These are phyloP conservation scores for Coccomyxa sp. DNA, from an alignment of 139 green algal genomes.

Conservation along the genomic window DNA sequence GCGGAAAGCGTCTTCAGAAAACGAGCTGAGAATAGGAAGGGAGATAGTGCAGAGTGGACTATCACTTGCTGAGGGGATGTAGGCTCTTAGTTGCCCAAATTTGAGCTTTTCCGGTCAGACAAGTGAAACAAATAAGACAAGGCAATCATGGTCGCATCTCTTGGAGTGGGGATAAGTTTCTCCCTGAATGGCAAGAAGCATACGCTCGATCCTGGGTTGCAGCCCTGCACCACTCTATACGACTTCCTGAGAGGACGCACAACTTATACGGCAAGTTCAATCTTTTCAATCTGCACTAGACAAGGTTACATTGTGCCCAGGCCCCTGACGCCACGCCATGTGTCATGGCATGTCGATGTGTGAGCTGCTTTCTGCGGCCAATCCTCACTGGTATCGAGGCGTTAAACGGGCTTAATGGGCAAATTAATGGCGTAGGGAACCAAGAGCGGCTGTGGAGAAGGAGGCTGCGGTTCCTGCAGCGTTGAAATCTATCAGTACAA, in stretches of 20 bases:
- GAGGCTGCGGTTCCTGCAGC: conserved; percentile 62
- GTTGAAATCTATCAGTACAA: conserved; percentile 29
- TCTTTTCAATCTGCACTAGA: not conserved
- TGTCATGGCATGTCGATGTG: not conserved
- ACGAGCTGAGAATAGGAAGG: too few species aligned
- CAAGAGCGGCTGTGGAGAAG: conserved; percentile 49
- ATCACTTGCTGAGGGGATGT: too few species aligned
- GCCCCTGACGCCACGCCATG: not conserved
- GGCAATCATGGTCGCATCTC: too few species aligned
- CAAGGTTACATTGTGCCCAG: not conserved
- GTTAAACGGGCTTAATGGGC: too few species aligned
- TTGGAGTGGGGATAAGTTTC: not conserved
- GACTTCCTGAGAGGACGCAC: not conserved
- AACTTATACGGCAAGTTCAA: not conserved
- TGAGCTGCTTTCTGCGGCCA: not conserved
- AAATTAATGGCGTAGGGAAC: not conserved
- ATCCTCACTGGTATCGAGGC: not conserved
- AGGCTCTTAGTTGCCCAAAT: too few species aligned
- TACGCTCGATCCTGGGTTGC: not conserved
- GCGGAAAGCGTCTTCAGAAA: too few species aligned
- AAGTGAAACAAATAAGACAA: too few species aligned
- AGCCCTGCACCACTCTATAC: not conserved
- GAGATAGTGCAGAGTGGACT: too few species aligned
- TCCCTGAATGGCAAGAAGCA: not conserved
- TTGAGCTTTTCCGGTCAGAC: too few species aligned